phyloP scores from a whole-genome alignment of 2,329 filamentous ascomycete genomes.

The Phialophora chinensis region DNA sequence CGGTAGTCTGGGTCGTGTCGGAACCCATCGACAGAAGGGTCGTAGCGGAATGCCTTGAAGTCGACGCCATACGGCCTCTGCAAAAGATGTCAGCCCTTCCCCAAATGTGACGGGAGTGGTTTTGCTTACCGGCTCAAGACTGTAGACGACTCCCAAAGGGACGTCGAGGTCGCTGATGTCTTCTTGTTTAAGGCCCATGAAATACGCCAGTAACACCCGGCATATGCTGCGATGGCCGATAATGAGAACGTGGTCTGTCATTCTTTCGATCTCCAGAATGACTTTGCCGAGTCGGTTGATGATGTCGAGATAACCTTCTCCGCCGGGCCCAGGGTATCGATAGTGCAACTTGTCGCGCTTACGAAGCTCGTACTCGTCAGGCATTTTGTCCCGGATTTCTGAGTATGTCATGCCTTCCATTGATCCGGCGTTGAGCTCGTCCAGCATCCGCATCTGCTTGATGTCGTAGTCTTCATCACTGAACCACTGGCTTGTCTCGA shows the following conservation, averaged over 20 bases:
- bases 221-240: conserved; percentile 92
- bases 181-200: conserved; percentile 87
- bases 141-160: conserved; percentile 90
- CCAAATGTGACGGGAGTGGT: not conserved
- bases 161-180: conserved; percentile 95
- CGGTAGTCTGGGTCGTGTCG: conserved; percentile 84
- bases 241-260: conserved; percentile 92
- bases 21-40: conserved; percentile 78
- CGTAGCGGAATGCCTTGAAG: conserved; percentile 93
- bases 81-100: conserved; percentile 9
- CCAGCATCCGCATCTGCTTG: conserved; percentile 97
- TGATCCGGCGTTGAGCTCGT: conserved; percentile 89
- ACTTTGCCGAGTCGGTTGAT: conserved; percentile 94
- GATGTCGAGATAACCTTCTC: conserved; percentile 94
- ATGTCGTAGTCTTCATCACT: conserved; percentile 95
- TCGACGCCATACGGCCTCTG: conserved; percentile 93
- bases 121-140: conserved; percentile 74
- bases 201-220: conserved; percentile 92
- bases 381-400: conserved; percentile 79
- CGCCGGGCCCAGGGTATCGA: conserved; percentile 93
- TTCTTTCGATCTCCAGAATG: conserved; percentile 95
- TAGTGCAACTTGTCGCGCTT: conserved; percentile 89
- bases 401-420: conserved; percentile 96
- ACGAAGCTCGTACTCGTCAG: conserved; percentile 81
- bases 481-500: conserved; percentile 87